Evolutionary conservation across 768 basidiomycete genomes (phyloP).

Genomic region (Leccinellum albellum): DNA sequence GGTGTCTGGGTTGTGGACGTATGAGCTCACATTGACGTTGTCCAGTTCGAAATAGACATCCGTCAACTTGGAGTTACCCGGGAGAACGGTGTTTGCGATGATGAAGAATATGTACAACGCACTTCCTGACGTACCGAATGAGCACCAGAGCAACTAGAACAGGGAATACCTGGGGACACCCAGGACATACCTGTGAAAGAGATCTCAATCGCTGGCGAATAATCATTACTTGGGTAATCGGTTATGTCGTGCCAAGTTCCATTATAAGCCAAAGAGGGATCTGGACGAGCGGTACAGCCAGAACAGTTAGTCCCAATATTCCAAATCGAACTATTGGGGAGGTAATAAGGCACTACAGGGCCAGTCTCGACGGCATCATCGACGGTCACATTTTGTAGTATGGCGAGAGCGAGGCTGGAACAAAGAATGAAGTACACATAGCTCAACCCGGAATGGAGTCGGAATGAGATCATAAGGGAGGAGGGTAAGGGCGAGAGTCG

Average conservation of each 20-base stretch:
- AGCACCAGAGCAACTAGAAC: background rate
- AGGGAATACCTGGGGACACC: background rate
- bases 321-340: conserved; percentile 6
- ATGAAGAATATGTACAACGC: conserved; percentile 19
- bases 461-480: background rate
- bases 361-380: conserved; percentile 14
- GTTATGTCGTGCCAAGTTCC: conserved; percentile 19
- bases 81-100: conserved; percentile 6
- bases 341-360: conserved; percentile 2
- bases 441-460: background rate
- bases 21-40: background rate
- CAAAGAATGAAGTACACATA: background rate
- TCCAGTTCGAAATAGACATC: conserved; percentile 11
- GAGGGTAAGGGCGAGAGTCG: background rate
- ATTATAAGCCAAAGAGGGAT: background rate
- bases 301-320: conserved; percentile 4
- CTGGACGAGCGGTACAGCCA: background rate
- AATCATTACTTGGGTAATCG: background rate
- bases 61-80: background rate
- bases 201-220: background rate
- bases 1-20: background rate
- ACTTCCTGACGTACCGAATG: conserved; percentile 3
- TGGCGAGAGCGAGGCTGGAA: background rate
- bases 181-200: conserved; percentile 14
- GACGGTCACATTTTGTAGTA: conserved; percentile 13